phyloP scores from a whole-genome alignment of 768 basidiomycete genomes.

The Tephrocybe rancida region DNA sequence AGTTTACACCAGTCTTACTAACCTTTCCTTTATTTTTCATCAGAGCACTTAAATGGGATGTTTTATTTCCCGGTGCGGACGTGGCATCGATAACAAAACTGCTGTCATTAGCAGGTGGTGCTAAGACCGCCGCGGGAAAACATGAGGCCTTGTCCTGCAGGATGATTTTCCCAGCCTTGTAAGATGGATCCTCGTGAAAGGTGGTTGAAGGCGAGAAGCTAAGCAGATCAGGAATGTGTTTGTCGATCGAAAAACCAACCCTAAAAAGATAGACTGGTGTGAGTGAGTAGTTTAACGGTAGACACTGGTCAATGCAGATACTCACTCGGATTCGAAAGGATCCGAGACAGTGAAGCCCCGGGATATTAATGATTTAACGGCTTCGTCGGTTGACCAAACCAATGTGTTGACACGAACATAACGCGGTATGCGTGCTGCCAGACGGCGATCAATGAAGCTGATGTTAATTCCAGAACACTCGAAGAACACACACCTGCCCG shows the following conservation, averaged over 20 bases:
- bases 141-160: slow-evolving; percentile 98
- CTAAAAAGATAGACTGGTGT: slow-evolving; percentile 33
- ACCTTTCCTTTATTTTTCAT: slow-evolving; percentile 86
- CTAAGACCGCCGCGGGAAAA: slow-evolving; percentile 89
- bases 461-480: neutral
- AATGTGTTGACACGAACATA: slow-evolving; percentile 85
- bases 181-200: slow-evolving; percentile 73
- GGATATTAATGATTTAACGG: slow-evolving; percentile 54
- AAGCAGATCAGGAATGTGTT: slow-evolving; percentile 82
- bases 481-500: slow-evolving; percentile 54
- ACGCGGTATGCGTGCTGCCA: slow-evolving; percentile 70
- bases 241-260: slow-evolving; percentile 69
- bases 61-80: slow-evolving; percentile 98
- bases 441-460: slow-evolving; percentile 12
- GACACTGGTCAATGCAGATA: slow-evolving; percentile 8
- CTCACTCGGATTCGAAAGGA: slow-evolving; percentile 57
- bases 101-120: slow-evolving; percentile 58
- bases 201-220: slow-evolving; percentile 68
- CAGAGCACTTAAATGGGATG: slow-evolving; percentile 88
- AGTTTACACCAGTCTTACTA: slow-evolving; percentile 12
- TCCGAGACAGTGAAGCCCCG: slow-evolving; percentile 57
- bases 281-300: slow-evolving; percentile 5
- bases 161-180: slow-evolving; percentile 81
- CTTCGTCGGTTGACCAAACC: slow-evolving; percentile 67
- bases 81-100: slow-evolving; percentile 88